These are phyloP conservation scores for Kickxella alabastrina DNA, from an alignment of 192 early-diverging fungal genomes.

Conservation along the genomic window DNA sequence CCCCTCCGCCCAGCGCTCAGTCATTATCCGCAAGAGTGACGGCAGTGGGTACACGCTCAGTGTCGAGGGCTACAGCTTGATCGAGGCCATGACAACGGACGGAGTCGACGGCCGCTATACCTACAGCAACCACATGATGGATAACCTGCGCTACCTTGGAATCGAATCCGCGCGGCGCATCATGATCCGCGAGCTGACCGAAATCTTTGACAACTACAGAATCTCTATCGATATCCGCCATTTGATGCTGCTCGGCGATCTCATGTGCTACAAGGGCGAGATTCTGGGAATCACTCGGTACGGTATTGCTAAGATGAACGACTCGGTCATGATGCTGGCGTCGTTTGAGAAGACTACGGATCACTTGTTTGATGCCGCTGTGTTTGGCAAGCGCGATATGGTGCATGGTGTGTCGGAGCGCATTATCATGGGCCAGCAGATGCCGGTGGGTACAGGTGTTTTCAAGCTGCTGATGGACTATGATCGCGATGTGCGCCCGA, in stretches of 20 bases:
- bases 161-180: constrained; percentile 93
- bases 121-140: constrained; percentile 89
- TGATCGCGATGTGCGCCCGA: constrained; percentile 58
- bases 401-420: constrained; percentile 97
- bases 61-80: constrained; percentile 92
- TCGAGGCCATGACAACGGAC: constrained; percentile 92
- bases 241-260: constrained; percentile 93
- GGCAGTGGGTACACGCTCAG: constrained; percentile 57
- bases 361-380: constrained; percentile 96
- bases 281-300: constrained; percentile 97
- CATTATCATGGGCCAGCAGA: constrained; percentile 99
- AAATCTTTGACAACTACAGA: constrained; percentile 82
- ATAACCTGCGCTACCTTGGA: constrained; percentile 83
- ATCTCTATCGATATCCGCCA: constrained; percentile 96
- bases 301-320: constrained; percentile 99
- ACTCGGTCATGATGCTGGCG: constrained; percentile 97
- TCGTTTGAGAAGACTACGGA: constrained; percentile 99
- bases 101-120: constrained; percentile 79
- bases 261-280: constrained; percentile 99
- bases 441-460: constrained; percentile 94
- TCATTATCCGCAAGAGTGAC: constrained; percentile 56
- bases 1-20: constrained; percentile 76
- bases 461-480: constrained; percentile 84
- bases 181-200: constrained; percentile 85
- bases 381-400: constrained; percentile 89